These are phyloP conservation scores for Tulasnella calospora DNA, from an alignment of 768 basidiomycete genomes.

Conservation along the genomic window DNA sequence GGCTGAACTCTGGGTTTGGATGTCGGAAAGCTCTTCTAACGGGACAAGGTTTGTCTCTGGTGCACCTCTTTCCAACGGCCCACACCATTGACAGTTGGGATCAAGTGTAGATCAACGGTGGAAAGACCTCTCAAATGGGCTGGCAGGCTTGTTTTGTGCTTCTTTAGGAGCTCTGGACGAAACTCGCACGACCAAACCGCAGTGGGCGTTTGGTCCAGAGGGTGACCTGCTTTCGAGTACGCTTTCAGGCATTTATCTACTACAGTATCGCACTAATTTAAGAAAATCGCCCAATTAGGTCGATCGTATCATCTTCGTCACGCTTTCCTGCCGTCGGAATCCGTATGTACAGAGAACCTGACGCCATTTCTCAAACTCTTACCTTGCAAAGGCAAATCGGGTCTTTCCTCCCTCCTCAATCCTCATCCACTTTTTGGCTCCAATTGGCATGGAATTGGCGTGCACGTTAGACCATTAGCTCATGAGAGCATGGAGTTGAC, in stretches of 20 bases:
- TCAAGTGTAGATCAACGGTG: conserved; percentile 71
- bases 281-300: conserved; percentile 20
- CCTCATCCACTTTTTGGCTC: conserved; percentile 83
- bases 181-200: conserved; percentile 66
- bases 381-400: conserved; percentile 85
- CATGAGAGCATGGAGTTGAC: conserved; percentile 37
- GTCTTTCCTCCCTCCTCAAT: conserved; percentile 76
- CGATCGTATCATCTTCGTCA: conserved; percentile 50
- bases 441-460: conserved; percentile 83
- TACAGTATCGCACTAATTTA: neutral
- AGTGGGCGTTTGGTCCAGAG: conserved; percentile 55
- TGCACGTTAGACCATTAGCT: conserved; percentile 65
- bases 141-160: conserved; percentile 92
- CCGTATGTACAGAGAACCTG: conserved; percentile 95
- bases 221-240: conserved; percentile 47
- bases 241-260: neutral
- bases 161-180: conserved; percentile 76
- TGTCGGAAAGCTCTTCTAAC: conserved; percentile 49
- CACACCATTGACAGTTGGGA: conserved; percentile 2
- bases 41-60: conserved; percentile 12
- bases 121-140: conserved; percentile 78
- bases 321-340: conserved; percentile 72
- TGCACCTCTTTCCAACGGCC: neutral
- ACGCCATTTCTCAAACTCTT: conserved; percentile 93
- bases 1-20: conserved; percentile 89